A percentile compares a stretch with the other conserved stretches of the same genome.
Conservation (phyloP, 1,284 basidiomycete genomes). For the Lentinus polychrous region DNA sequence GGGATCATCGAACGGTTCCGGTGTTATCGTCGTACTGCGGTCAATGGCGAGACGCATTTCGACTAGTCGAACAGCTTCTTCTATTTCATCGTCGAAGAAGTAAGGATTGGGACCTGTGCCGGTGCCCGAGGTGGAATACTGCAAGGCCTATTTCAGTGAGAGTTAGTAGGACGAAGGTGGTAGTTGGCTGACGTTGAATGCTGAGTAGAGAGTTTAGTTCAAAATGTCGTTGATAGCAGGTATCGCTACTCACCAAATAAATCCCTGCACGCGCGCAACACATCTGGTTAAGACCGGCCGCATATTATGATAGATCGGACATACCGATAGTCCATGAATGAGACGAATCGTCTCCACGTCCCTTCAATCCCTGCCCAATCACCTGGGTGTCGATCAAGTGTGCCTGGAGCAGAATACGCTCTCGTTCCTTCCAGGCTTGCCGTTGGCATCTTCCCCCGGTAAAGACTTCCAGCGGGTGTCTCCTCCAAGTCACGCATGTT, state of each 20-base stretch:
- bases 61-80: slow-evolving; percentile 57
- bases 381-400: slow-evolving; percentile 17
- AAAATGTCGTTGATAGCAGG: slow-evolving; percentile 5
- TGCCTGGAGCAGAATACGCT: slow-evolving; percentile 44
- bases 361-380: slow-evolving; percentile 72
- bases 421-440: slow-evolving; percentile 42
- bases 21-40: slow-evolving; percentile 10
- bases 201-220: slow-evolving; percentile 24
- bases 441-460: slow-evolving; percentile 26
- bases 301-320: slow-evolving; percentile 12
- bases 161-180: slow-evolving; percentile 1
- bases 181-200: slow-evolving; percentile 48
- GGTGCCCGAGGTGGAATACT: slow-evolving; percentile 32
- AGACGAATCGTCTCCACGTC: slow-evolving; percentile 62
- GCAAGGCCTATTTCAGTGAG: slow-evolving; percentile 9
- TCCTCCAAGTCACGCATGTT: slow-evolving; percentile 45
- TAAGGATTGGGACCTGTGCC: slow-evolving; percentile 34
- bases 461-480: slow-evolving; percentile 21
- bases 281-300: neutral
- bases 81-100: slow-evolving; percentile 51
- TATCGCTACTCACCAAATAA: slow-evolving; percentile 41
- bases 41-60: slow-evolving; percentile 48
- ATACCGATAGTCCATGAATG: slow-evolving; percentile 71
- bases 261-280: slow-evolving; percentile 35
- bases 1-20: slow-evolving; percentile 18